Base-by-base conservation (phyloP, 1,284 basidiomycete species). In the Violaceomyces palustris region DNA sequence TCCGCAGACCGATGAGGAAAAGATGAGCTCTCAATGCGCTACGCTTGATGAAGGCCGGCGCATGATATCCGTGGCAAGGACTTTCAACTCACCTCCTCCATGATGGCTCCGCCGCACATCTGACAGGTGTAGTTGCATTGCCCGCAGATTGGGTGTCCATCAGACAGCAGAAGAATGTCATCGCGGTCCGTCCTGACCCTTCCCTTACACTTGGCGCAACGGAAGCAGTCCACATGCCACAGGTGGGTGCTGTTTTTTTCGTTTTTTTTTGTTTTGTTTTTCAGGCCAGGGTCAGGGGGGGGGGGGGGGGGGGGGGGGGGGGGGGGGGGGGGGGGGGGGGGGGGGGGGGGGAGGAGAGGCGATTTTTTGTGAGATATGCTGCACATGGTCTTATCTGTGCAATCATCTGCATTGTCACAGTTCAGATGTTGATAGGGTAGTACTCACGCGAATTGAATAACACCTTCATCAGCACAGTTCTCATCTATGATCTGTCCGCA, bases 111-210 rank as follows among this genome's bases (percentile, higher is more conserved):
- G 26, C 45, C 42, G 42, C 51, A 55, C 14, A 46, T 66, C 72
- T 63, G 55, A 74, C 77, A 68, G 69, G 74, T 87, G 77, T 98
- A 98, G 10, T 90, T 93, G 79, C 93, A 98, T 64, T 91, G 86
- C 19, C 89, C 86, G 73, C 93, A 98, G 41, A 98, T 91, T 26
- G 94, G 93, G 27, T 87, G 90, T 17, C 93, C 93, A 74, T 98
- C 93, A 23, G 91, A 92, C 37, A 98, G 83, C 9, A 98, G 79
- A 19, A 98, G 81, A 18, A 98, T 81, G 76, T 96, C 97, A 30
- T 92, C 96, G 25, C 60, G 56, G 74, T 97, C 93, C 25, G 92
- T 79, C 63, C 79, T 78, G 36, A 80, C 79, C 33, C 74, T 73
- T 41, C 78, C 77, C 41, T 76, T 73, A 70, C 79, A 81, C 61